phyloP scores from a whole-genome alignment of 208 protist species.

The Leishmania major region DNA sequence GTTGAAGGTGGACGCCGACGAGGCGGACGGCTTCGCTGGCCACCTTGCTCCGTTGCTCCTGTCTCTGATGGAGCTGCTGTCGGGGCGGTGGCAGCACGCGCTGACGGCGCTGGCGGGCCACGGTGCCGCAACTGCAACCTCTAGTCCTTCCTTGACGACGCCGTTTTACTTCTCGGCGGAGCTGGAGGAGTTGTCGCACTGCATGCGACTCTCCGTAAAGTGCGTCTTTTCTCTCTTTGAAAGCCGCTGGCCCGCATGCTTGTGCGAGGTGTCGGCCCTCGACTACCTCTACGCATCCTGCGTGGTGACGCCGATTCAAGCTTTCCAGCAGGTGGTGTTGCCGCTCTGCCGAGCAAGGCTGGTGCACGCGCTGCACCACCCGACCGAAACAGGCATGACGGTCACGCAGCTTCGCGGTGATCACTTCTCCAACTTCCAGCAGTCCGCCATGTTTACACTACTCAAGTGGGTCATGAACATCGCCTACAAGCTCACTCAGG shows the following conservation, averaged over 20 bases:
- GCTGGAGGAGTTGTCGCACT: constrained; percentile 67
- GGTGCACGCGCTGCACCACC: constrained; percentile 28
- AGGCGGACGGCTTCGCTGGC: constrained; percentile 52
- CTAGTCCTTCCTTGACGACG: constrained; percentile 9
- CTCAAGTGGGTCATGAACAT: constrained; percentile 66
- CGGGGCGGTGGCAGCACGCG: constrained; percentile 47
- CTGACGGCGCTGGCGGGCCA: constrained; percentile 17
- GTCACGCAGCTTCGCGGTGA: constrained; percentile 49
- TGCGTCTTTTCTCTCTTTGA: constrained; percentile 60
- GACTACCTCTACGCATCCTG: constrained; percentile 53
- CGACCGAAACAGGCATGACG: constrained; percentile 28
- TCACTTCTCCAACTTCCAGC: constrained; percentile 61
- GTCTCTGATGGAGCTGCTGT: constrained; percentile 52
- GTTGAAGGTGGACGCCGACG: constrained; percentile 45
- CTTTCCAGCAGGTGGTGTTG: constrained; percentile 42
- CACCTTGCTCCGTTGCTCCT: constrained; percentile 49
- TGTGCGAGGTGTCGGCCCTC: constrained; percentile 61
- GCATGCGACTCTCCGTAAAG: constrained; percentile 76
- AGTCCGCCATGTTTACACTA: constrained; percentile 58
- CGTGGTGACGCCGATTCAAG: constrained; percentile 39
- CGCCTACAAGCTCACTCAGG: constrained; percentile 59
- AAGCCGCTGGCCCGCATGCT: constrained; percentile 59
- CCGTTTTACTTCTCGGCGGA: constrained; percentile 25
- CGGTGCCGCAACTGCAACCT: constrained; percentile 12
- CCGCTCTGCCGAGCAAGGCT: constrained; percentile 49